phyloP scores from a whole-genome alignment of 768 basidiomycete genomes.

The Collybia nuda region DNA sequence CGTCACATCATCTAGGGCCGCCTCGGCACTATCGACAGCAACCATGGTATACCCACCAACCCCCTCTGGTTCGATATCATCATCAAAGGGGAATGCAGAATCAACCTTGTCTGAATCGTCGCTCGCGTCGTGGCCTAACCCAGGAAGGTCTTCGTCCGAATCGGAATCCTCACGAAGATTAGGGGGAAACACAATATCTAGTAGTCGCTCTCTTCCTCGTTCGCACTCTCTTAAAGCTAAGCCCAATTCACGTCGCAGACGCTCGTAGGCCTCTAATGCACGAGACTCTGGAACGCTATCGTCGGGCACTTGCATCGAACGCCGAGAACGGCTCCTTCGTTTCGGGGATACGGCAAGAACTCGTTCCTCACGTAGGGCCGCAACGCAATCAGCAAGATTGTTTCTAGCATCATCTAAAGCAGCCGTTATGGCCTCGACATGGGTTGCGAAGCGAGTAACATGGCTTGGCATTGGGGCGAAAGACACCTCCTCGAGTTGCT shows the following conservation, averaged over 20 bases:
- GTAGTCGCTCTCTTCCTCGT: slow-evolving; percentile 65
- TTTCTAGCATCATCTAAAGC: slow-evolving; percentile 73
- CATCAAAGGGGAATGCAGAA: slow-evolving; percentile 34
- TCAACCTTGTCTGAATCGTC: slow-evolving; percentile 56
- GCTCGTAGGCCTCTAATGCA: slow-evolving; percentile 71
- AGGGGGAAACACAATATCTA: slow-evolving; percentile 55
- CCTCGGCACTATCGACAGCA: slow-evolving; percentile 26
- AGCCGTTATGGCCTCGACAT: slow-evolving; percentile 67
- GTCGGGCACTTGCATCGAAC: slow-evolving; percentile 11
- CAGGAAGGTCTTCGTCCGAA: slow-evolving; percentile 49
- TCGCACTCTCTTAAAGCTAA: slow-evolving; percentile 81
- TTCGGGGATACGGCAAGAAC: slow-evolving; percentile 16
- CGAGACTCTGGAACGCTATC: slow-evolving; percentile 32
- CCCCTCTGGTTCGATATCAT: slow-evolving; percentile 17
- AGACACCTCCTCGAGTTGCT: slow-evolving; percentile 26
- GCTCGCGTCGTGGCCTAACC: slow-evolving; percentile 51
- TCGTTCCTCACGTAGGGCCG: slow-evolving; percentile 46
- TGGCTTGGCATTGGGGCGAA: slow-evolving; percentile 79
- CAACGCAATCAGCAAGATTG: slow-evolving; percentile 63
- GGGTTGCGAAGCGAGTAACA: slow-evolving; percentile 67
- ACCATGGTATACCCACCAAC: slow-evolving; percentile 18
- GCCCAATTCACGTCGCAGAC: slow-evolving; percentile 74
- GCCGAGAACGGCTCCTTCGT: slow-evolving; percentile 14
- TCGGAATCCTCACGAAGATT: slow-evolving; percentile 34
- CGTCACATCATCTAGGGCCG: slow-evolving; percentile 51